Conservation (phyloP, 257 asterid species). For the Penstemon newberryi region DNA sequence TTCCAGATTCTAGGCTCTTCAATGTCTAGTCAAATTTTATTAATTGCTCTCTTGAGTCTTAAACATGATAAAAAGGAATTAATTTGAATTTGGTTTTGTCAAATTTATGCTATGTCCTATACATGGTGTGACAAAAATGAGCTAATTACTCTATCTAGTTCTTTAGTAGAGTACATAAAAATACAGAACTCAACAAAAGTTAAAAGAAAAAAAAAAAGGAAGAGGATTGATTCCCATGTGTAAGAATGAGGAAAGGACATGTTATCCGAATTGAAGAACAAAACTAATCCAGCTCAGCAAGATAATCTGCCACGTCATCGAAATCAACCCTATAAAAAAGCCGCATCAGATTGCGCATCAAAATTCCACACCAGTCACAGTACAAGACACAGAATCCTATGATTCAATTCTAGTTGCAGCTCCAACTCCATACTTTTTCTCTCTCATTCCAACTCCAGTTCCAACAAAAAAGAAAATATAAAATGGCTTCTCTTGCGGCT, state of each 20-base stretch:
- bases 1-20: no score
- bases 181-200: no score
- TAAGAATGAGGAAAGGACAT: conserved; percentile 33
- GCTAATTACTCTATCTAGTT: no score
- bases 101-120: no score
- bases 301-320: conserved; percentile 46
- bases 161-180: no score
- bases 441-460: neutral
- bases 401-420: neutral
- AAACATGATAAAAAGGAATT: no score
- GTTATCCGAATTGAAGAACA: conserved; percentile 41
- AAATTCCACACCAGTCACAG: conserved; percentile 35
- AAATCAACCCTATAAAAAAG: conserved; percentile 41
- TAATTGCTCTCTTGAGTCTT: no score
- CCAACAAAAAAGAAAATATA: neutral
- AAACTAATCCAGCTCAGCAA: conserved; percentile 48
- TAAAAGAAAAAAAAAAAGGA: no score
- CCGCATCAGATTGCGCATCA: conserved; percentile 52
- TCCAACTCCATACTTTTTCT: conserved; percentile 6
- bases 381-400: conserved; percentile 28
- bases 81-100: no score
- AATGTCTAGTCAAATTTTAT: no score
- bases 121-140: neutral
- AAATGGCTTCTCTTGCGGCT: conserved; percentile 74
- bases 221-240: no score